Conservation (phyloP, 345 rosid species). For the Euphorbia lathyris region DNA sequence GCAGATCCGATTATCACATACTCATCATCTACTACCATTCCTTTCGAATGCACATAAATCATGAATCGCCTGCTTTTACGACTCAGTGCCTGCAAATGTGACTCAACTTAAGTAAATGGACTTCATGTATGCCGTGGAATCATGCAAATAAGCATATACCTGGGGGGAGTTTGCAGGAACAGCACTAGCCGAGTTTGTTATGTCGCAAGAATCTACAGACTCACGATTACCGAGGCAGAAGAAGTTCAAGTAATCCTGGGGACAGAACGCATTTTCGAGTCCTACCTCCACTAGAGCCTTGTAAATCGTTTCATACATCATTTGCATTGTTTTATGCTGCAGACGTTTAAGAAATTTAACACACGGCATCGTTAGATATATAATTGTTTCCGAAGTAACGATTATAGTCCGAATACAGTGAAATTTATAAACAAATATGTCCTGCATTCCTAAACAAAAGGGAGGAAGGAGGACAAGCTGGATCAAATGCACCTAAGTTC, state of each 20-base stretch:
- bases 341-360: constrained; percentile 17
- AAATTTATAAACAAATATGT: no score
- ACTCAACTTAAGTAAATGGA: no score
- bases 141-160: constrained; percentile 35
- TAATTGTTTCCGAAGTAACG: no score
- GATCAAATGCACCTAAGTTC: no score
- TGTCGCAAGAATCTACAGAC: constrained; percentile 21
- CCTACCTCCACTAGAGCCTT: constrained; percentile 86
- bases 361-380: no score
- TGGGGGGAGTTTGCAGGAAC: constrained; percentile 53
- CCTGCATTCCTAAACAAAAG: no score
- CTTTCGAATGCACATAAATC: constrained; percentile 97
- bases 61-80: constrained; percentile 71
- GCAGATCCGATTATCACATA: constrained; percentile 88
- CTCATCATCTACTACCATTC: constrained; percentile 93
- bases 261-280: constrained; percentile 57
- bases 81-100: constrained; percentile 52
- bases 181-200: constrained; percentile 33
- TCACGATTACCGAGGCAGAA: constrained; percentile 97
- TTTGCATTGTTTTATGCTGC: constrained; percentile 96
- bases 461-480: no score
- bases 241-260: constrained; percentile 87
- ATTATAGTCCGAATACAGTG: no score
- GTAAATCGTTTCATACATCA: constrained; percentile 93
- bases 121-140: background rate